A percentile compares a stretch with the other conserved stretches of the same genome.
These are phyloP conservation scores for Colletotrichum shisoi DNA, from an alignment of 2,329 filamentous ascomycete genomes.

Conservation along the genomic window DNA sequence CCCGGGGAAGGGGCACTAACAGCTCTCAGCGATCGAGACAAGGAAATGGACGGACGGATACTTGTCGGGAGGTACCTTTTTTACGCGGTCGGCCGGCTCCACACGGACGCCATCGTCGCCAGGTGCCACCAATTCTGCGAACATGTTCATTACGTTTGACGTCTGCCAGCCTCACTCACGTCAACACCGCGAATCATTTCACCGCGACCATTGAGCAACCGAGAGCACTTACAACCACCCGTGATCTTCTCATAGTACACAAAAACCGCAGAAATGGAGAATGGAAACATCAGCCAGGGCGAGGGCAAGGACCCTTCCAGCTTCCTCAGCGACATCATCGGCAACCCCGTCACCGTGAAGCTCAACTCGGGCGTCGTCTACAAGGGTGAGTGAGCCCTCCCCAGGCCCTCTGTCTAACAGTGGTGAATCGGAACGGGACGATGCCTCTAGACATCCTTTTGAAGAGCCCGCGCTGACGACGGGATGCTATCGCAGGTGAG, in stretches of 20 bases:
- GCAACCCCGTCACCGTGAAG: conserved; percentile 92
- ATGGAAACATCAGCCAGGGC: conserved; percentile 66
- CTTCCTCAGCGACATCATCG: conserved; percentile 94
- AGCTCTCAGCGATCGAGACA: background rate
- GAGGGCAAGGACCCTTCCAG: conserved; percentile 92
- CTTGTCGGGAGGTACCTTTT: conserved; percentile 2
- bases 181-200: conserved; percentile 1
- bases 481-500: conserved; percentile 68
- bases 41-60: background rate
- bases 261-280: conserved; percentile 69
- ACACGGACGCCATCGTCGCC: conserved; percentile 12
- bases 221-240: background rate
- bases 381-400: conserved; percentile 70
- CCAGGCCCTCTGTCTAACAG: no score
- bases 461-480: conserved; percentile 39
- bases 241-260: background rate
- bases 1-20: conserved; percentile 8
- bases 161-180: conserved; percentile 27
- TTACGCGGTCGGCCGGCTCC: background rate
- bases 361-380: conserved; percentile 98
- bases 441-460: background rate
- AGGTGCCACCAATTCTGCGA: conserved; percentile 35
- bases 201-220: background rate
- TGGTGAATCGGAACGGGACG: background rate
- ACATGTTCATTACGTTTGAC: conserved; percentile 18